Conservation (phyloP, 164 flowering plant species). For the Vitis amurensis region DNA sequence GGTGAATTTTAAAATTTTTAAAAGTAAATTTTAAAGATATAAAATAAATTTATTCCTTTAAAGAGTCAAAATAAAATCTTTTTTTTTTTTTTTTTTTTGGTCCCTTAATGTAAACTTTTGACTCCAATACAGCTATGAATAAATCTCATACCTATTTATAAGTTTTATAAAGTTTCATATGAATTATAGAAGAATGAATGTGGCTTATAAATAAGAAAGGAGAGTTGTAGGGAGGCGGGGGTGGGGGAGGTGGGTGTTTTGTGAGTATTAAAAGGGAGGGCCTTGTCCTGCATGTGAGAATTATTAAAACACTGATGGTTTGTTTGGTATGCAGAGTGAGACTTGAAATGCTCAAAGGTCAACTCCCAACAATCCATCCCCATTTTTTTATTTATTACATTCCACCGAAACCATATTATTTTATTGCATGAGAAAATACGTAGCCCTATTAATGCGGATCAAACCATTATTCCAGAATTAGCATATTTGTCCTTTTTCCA, state of each 20-base stretch:
- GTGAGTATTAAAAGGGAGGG: neutral
- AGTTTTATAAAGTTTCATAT: too few species aligned
- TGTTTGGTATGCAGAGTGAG: conserved; percentile 7
- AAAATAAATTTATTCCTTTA: too few species aligned
- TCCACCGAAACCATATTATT: neutral
- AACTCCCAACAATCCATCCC: conserved; percentile 5
- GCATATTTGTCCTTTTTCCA: conserved; percentile 17
- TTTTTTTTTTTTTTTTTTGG: too few species aligned
- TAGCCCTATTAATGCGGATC: conserved; percentile 14
- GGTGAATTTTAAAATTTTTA: too few species aligned
- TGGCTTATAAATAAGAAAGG: neutral
- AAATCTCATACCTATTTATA: too few species aligned
- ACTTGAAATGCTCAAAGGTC: conserved; percentile 9
- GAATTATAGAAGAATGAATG: neutral
- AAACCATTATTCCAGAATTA: conserved; percentile 20
- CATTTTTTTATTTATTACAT: neutral
- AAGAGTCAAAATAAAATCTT: too few species aligned
- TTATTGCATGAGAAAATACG: conserved; percentile 11
- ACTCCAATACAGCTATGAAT: too few species aligned
- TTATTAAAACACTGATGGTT: neutral
- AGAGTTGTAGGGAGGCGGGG: too few species aligned
- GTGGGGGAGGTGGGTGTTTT: neutral
- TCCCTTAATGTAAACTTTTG: too few species aligned
- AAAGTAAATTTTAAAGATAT: too few species aligned
- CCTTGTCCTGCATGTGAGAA: conserved; percentile 1